Conservation (phyloP, 2,329 filamentous ascomycete species). For the Trichothecium sympodiale region DNA sequence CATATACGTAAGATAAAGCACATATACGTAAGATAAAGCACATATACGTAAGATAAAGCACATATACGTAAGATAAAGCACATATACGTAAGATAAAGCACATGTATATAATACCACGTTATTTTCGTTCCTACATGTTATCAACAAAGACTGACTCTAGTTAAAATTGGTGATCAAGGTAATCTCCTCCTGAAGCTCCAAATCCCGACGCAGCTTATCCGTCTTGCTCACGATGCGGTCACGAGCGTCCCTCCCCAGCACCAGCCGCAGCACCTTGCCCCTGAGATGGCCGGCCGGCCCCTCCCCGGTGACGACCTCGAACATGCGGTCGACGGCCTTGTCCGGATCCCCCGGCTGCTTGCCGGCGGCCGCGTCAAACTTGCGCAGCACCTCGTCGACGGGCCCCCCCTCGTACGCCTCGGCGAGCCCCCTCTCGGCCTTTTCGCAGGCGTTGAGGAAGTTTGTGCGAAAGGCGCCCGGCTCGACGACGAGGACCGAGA, state of each 20-base stretch:
- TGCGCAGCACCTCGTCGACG: slow-evolving; percentile 13
- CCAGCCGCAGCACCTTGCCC: slow-evolving; percentile 19
- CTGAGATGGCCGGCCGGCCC: slow-evolving; percentile 15
- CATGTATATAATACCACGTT: no score
- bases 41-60: no score
- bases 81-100: no score
- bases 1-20: no score
- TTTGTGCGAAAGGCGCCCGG: slow-evolving; percentile 39
- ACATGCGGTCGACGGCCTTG: slow-evolving; percentile 24
- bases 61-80: no score
- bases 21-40: no score
- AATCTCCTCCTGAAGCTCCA: slow-evolving; percentile 3
- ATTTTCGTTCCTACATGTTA: no score
- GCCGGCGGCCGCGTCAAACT: slow-evolving; percentile 14
- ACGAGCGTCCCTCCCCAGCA: slow-evolving; percentile 23
- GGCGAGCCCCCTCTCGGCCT: slow-evolving; percentile 10
- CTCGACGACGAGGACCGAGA: slow-evolving; percentile 33
- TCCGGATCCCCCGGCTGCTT: slow-evolving; percentile 27
- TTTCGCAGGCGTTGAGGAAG: slow-evolving; percentile 21
- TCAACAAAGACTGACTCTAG: not conserved
- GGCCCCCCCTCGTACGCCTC: slow-evolving; percentile 16
- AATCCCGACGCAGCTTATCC: slow-evolving; percentile 4
- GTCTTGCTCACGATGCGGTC: slow-evolving; percentile 14
- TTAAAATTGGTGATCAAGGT: slow-evolving; percentile 5
- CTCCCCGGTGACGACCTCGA: slow-evolving; percentile 21